Conservation (phyloP, 441 rosid species). For the Euphorbia schlechtendalii region DNA sequence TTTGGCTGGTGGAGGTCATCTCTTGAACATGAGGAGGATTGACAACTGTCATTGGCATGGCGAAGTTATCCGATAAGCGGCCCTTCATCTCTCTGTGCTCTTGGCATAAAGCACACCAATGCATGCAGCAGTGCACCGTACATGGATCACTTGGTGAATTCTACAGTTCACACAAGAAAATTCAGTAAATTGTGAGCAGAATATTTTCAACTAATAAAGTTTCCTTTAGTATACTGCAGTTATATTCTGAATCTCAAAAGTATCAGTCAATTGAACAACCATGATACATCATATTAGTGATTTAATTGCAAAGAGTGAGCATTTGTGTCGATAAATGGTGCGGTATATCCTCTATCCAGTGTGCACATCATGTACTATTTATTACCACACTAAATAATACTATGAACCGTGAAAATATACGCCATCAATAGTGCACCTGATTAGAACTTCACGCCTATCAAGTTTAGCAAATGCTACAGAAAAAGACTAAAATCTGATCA, state of each 20-base stretch:
- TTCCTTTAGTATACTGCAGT: background rate
- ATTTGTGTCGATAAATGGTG: background rate
- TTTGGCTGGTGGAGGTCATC: slow-evolving; percentile 51
- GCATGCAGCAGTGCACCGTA: no score
- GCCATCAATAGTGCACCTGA: background rate
- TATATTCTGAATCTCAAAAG: no score
- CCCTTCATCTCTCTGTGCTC: slow-evolving; percentile 90
- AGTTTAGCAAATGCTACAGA: background rate
- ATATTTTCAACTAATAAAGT: background rate
- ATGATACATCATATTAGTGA: no score
- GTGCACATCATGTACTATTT: background rate
- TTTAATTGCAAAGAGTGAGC: background rate
- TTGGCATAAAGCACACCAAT: slow-evolving; percentile 92
- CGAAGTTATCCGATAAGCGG: slow-evolving; percentile 56
- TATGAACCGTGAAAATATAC: background rate
- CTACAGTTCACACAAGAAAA: slow-evolving; percentile 31
- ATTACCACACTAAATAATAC: background rate
- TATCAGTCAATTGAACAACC: no score
- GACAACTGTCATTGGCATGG: slow-evolving; percentile 42
- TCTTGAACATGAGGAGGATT: slow-evolving; percentile 77
- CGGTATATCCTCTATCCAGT: background rate
- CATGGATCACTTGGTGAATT: slow-evolving; percentile 91
- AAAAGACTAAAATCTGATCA: background rate
- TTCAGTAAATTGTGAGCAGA: background rate
- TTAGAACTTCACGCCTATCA: background rate